Conservation (phyloP, 139 green algal genomes). For the Chloropicon primus region DNA sequence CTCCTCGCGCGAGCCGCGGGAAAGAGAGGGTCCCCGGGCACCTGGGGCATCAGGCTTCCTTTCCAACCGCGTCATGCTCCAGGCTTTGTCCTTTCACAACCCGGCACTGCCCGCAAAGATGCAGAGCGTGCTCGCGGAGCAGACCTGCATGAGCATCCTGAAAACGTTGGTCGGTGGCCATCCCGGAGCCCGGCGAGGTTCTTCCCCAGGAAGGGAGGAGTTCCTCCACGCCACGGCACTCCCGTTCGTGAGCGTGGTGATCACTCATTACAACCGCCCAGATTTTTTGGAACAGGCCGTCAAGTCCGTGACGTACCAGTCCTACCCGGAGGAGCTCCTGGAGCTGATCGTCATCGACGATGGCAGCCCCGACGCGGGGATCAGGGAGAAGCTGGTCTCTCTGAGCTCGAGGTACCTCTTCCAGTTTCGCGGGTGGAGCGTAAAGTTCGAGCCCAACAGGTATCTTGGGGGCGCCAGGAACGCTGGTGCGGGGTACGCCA, state of each 20-base stretch:
- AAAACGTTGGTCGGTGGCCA: too few relatives aligned
- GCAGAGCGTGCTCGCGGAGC: too few relatives aligned
- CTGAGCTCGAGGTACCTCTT: slow-evolving; percentile 1
- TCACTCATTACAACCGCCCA: slow-evolving; percentile 9
- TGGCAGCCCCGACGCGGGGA: not conserved
- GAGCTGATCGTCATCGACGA: slow-evolving; percentile 5
- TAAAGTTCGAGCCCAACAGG: slow-evolving; percentile 1
- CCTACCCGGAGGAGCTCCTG: not conserved
- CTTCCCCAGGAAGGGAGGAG: not conserved
- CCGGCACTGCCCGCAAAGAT: too few relatives aligned
- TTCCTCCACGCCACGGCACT: not conserved
- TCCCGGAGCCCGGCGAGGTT: too few relatives aligned
- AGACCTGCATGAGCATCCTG: too few relatives aligned
- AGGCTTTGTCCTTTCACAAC: too few relatives aligned
- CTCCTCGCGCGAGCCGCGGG: too few relatives aligned
- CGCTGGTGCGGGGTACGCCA: not conserved
- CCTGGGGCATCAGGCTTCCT: too few relatives aligned
- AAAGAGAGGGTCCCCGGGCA: too few relatives aligned
- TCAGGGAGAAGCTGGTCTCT: not conserved
- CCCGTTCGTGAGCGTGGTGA: slow-evolving; percentile 1
- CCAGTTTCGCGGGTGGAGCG: not conserved
- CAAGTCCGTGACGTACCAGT: not conserved
- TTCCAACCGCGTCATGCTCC: too few relatives aligned
- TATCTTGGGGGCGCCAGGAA: not conserved
- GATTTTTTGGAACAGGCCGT: slow-evolving; percentile 1